Evolutionary conservation across 345 rosid genomes (phyloP).

Genomic region (Passiflora organensis): DNA sequence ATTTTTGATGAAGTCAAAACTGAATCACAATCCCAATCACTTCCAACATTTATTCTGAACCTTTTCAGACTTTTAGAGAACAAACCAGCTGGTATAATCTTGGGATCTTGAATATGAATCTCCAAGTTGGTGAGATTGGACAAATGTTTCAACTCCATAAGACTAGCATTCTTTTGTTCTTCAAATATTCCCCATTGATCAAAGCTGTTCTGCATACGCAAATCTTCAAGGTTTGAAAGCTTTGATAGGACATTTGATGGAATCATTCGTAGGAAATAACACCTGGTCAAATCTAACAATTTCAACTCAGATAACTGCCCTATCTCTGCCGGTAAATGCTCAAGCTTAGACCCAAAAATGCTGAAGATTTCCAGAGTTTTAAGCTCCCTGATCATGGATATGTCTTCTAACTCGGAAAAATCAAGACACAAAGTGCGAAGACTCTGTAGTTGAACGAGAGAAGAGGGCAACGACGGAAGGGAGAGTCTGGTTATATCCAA

Average conservation of each 20-base stretch:
- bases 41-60: conserved; percentile 14
- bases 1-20: not conserved
- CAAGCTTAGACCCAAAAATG: conserved; percentile 12
- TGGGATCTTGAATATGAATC: conserved; percentile 4
- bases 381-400: conserved; percentile 5
- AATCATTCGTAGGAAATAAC: conserved; percentile 16
- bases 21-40: conserved; percentile 5
- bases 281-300: conserved; percentile 21
- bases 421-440: conserved; percentile 7
- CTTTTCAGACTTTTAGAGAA: conserved; percentile 1
- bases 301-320: conserved; percentile 17
- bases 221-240: conserved; percentile 27
- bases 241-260: conserved; percentile 25
- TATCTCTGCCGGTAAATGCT: conserved; percentile 17
- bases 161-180: conserved; percentile 8
- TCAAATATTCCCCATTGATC: conserved; percentile 25
- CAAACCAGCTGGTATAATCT: not conserved
- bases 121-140: conserved; percentile 9
- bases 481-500: not conserved
- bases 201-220: conserved; percentile 18
- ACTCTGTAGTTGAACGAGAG: not conserved
- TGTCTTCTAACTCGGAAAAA: not conserved
- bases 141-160: conserved; percentile 21
- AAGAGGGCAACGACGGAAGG: not conserved
- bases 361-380: conserved; percentile 29